These are phyloP conservation scores for Marchantia polymorpha DNA, from an alignment of 225 moss, liverwort and hornwort genomes.

Conservation along the genomic window DNA sequence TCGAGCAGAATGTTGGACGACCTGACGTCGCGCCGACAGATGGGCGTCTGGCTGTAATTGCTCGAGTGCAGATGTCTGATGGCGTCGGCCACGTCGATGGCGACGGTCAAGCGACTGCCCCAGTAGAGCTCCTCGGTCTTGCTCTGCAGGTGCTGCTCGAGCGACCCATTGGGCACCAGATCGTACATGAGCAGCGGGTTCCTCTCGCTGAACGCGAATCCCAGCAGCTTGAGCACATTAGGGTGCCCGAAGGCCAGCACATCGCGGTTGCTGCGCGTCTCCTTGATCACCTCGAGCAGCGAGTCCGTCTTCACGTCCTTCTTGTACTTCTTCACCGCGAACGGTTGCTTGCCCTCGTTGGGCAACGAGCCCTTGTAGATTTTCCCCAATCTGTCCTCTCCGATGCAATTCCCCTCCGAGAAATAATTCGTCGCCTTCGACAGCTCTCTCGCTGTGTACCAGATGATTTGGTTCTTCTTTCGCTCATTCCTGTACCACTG, in stretches of 20 bases:
- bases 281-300: slow-evolving; percentile 40
- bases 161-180: slow-evolving; percentile 62
- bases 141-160: slow-evolving; percentile 61
- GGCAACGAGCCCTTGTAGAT: slow-evolving; percentile 58
- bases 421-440: slow-evolving; percentile 70
- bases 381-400: slow-evolving; percentile 71
- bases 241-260: slow-evolving; percentile 57
- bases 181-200: slow-evolving; percentile 67
- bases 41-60: slow-evolving; percentile 49
- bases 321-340: slow-evolving; percentile 77
- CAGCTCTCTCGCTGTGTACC: slow-evolving; percentile 61
- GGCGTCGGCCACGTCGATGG: slow-evolving; percentile 74
- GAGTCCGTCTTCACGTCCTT: slow-evolving; percentile 55
- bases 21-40: slow-evolving; percentile 68
- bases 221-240: slow-evolving; percentile 53
- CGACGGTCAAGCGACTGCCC: slow-evolving; percentile 59
- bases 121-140: slow-evolving; percentile 37
- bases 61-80: slow-evolving; percentile 72
- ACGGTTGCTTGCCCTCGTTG: slow-evolving; percentile 41
- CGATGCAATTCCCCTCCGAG: slow-evolving; percentile 53
- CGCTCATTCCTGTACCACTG: slow-evolving; percentile 14
- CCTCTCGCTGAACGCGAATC: slow-evolving; percentile 56
- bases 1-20: slow-evolving; percentile 81
- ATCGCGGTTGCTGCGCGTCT: slow-evolving; percentile 56
- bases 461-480: slow-evolving; percentile 11